Base-by-base conservation (phyloP, 1,284 basidiomycete genomes). In the Moesziomyces parantarcticus region DNA sequence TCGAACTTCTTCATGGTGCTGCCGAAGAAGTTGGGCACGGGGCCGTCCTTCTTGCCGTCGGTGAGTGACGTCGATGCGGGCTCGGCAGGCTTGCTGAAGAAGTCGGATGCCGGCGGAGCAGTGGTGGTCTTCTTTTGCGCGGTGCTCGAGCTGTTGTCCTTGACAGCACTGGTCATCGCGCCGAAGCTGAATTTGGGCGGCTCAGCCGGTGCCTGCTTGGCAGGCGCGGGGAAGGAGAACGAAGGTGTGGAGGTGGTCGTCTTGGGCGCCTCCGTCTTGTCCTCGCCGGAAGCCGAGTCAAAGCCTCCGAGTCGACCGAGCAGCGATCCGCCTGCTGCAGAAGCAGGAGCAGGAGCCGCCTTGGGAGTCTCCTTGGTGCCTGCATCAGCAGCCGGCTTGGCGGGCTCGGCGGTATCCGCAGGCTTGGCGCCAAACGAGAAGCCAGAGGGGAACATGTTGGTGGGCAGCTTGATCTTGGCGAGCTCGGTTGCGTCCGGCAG, bases 391-490 rank as follows among this genome's bases (percentile, higher is more conserved):
- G 20, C 43, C 1, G 50, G 18, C 47, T 44, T 53, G 52, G 32
- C 50, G 6, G 44, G 44, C 8, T 52, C 20, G 9, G 70, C 29
- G 14, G 41, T 13, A n/a, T 48, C 11, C 10, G 53, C 10, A 8
- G 57, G 20, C 14, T 55, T 34, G 23, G 58, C 53, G 44, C 70
- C 76, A 51, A 83, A 82, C 32, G 73, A 67, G 46, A 83, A 82
- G 21, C 78, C 71, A 29, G 60, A 46, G 5, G 81, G 80, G 57
- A 83, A 83, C 42, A 82, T 52, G 50, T 65, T 74, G 36, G 71
- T 58, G 5, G 81, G 81, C 47, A 81, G 44, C 64, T 80, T 81
- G 69, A 83, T 83, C 74, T 81, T 82, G 26, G 72, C 60, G 20
- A 83, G 59, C 21, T 80, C 81, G 45, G 71, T 76, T 0, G 78